Conservation (phyloP, 805 yeast genomes). For the Cyberlindnera mississippiensis region DNA sequence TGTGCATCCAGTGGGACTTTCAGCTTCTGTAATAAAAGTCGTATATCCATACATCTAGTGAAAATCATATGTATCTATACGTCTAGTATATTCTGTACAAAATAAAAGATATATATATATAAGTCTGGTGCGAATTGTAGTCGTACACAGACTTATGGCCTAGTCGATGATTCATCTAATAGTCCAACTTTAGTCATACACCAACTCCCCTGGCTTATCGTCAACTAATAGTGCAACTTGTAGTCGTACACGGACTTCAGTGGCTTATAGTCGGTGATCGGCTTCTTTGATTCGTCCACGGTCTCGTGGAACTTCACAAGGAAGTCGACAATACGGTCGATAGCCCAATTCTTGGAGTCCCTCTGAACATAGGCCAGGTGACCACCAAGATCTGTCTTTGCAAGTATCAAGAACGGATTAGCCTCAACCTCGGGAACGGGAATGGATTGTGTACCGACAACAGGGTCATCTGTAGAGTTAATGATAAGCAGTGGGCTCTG, state of each 20-base stretch:
- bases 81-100: too few relatives aligned
- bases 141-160: too few relatives aligned
- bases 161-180: too few relatives aligned
- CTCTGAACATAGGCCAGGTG: slow-evolving; percentile 53
- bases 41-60: slow-evolving; percentile 2
- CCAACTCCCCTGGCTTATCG: too few relatives aligned
- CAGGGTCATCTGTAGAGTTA: slow-evolving; percentile 65
- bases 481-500: slow-evolving; percentile 61
- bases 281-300: slow-evolving; percentile 25
- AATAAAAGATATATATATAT: too few relatives aligned
- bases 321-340: slow-evolving; percentile 38
- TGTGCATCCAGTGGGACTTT: too few relatives aligned
- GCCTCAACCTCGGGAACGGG: slow-evolving; percentile 46
- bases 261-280: slow-evolving; percentile 17
- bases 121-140: too few relatives aligned
- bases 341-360: slow-evolving; percentile 46
- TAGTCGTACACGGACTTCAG: slow-evolving; percentile 16
- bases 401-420: slow-evolving; percentile 57
- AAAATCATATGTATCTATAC: too few relatives aligned
- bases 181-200: too few relatives aligned
- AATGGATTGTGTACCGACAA: slow-evolving; percentile 46
- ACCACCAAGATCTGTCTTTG: slow-evolving; percentile 65
- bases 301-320: slow-evolving; percentile 36
- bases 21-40: too few relatives aligned
- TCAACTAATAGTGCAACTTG: slow-evolving; percentile 20